Percentiles rank a stretch among this genome's conserved stretches.
Conservation (phyloP, 2,329 filamentous ascomycete genomes). For the Iodosphaeria phyllophila region DNA sequence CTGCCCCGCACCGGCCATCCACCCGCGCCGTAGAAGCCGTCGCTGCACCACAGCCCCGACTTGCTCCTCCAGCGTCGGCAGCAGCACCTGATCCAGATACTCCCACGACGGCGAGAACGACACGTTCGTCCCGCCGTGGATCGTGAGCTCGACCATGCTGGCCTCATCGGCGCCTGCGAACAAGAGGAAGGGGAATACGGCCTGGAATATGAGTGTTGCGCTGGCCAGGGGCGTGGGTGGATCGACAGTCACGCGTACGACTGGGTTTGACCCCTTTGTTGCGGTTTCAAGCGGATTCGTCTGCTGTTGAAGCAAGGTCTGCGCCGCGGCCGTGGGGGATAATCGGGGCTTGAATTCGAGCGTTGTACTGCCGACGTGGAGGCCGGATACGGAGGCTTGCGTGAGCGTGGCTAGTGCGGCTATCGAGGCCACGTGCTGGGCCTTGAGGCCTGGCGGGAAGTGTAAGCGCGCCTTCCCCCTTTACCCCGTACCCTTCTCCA, state of each 20-base stretch:
- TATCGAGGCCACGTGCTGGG: slow-evolving; percentile 39
- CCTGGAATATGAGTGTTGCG: slow-evolving; percentile 38
- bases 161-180: slow-evolving; percentile 26
- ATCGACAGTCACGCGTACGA: slow-evolving; percentile 30
- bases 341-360: slow-evolving; percentile 26
- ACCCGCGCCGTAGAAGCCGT: slow-evolving; percentile 25
- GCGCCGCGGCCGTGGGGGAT: slow-evolving; percentile 14
- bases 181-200: slow-evolving; percentile 37
- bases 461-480: slow-evolving; percentile 1
- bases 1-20: slow-evolving; percentile 24
- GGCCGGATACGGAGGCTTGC: slow-evolving; percentile 27
- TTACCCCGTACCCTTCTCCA: no score
- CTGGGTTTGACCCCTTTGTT: no score
- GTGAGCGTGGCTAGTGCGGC: slow-evolving; percentile 33
- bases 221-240: slow-evolving; percentile 33
- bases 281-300: no score
- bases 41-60: slow-evolving; percentile 25
- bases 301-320: slow-evolving; percentile 10
- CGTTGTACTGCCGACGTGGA: slow-evolving; percentile 28
- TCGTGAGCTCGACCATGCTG: slow-evolving; percentile 26
- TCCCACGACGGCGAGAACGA: slow-evolving; percentile 38
- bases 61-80: slow-evolving; percentile 30
- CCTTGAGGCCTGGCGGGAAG: slow-evolving; percentile 37
- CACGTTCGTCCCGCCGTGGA: slow-evolving; percentile 41
- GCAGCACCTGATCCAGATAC: slow-evolving; percentile 41